Conservation (phyloP, 768 basidiomycete species). For the Pleurotus giganteus region DNA sequence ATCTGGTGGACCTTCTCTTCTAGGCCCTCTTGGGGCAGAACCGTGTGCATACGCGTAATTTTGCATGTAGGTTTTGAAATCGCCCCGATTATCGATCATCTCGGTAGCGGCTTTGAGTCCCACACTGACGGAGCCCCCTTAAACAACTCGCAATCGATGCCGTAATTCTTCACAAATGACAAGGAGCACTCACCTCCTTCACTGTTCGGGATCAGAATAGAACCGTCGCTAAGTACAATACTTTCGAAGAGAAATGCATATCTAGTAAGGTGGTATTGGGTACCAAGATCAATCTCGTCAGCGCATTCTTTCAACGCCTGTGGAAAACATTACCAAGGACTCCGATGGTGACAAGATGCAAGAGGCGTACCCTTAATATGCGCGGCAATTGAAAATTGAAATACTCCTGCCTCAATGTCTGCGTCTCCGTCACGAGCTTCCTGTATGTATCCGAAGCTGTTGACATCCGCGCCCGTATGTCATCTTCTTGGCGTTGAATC, state of each 20-base stretch:
- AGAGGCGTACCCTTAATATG: constrained; percentile 74
- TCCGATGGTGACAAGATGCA: background rate
- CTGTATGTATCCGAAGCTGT: constrained; percentile 84
- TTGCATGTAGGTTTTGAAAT: constrained; percentile 97
- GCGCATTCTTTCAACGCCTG: constrained; percentile 92
- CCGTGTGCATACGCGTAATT: constrained; percentile 93
- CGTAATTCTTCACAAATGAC: too few relatives aligned
- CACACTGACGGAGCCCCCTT: constrained; percentile 21
- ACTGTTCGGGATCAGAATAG: constrained; percentile 71
- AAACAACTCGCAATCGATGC: background rate
- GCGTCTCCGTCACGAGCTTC: constrained; percentile 87
- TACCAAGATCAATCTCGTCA: constrained; percentile 96
- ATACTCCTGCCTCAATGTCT: constrained; percentile 91
- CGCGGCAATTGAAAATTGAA: constrained; percentile 97
- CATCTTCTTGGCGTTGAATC: constrained; percentile 94
- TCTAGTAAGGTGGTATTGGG: constrained; percentile 93
- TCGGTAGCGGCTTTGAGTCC: constrained; percentile 88
- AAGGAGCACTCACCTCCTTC: constrained; percentile 57
- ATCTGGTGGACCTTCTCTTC: constrained; percentile 85
- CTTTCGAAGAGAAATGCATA: constrained; percentile 95
- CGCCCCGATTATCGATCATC: constrained; percentile 88
- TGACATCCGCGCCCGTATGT: constrained; percentile 84
- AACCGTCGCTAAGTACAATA: constrained; percentile 84
- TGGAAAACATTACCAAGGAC: constrained; percentile 12
- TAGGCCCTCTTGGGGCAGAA: constrained; percentile 60